phyloP scores from a whole-genome alignment of 2,329 filamentous ascomycete genomes.

The Pleurostoma richardsiae region DNA sequence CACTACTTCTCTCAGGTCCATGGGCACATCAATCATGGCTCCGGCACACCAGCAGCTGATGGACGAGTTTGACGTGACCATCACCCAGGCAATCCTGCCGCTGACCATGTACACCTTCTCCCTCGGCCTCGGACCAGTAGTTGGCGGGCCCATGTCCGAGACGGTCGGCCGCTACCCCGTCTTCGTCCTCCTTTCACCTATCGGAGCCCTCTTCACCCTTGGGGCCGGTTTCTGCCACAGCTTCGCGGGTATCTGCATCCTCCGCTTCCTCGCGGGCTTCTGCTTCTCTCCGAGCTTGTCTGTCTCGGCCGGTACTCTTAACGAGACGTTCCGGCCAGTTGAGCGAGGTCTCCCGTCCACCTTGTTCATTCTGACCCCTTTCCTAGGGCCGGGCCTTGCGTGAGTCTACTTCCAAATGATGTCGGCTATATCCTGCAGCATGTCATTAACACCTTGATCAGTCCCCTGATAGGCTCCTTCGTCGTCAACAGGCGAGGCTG shows the following conservation, averaged over 20 bases:
- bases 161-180: slow-evolving; percentile 48
- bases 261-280: slow-evolving; percentile 53
- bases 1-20: slow-evolving; percentile 32
- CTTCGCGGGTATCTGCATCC: slow-evolving; percentile 44
- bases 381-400: slow-evolving; percentile 47
- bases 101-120: slow-evolving; percentile 57
- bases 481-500: slow-evolving; percentile 38
- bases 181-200: slow-evolving; percentile 38
- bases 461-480: slow-evolving; percentile 44
- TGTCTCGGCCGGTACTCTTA: slow-evolving; percentile 42
- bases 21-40: slow-evolving; percentile 50
- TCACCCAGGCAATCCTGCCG: slow-evolving; percentile 52
- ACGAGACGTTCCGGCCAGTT: slow-evolving; percentile 40
- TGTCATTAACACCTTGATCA: slow-evolving; percentile 10
- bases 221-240: slow-evolving; percentile 46
- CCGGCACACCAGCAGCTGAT: slow-evolving; percentile 40
- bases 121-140: slow-evolving; percentile 52
- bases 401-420: slow-evolving; percentile 18
- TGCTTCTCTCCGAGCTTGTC: slow-evolving; percentile 43
- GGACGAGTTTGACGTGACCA: slow-evolving; percentile 46
- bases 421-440: not conserved
- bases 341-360: slow-evolving; percentile 35
- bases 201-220: slow-evolving; percentile 50
- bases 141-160: slow-evolving; percentile 56
- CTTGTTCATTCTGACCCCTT: slow-evolving; percentile 44